phyloP scores from a whole-genome alignment of 805 yeast species.

The Vanderwaltozyma polyspora region DNA sequence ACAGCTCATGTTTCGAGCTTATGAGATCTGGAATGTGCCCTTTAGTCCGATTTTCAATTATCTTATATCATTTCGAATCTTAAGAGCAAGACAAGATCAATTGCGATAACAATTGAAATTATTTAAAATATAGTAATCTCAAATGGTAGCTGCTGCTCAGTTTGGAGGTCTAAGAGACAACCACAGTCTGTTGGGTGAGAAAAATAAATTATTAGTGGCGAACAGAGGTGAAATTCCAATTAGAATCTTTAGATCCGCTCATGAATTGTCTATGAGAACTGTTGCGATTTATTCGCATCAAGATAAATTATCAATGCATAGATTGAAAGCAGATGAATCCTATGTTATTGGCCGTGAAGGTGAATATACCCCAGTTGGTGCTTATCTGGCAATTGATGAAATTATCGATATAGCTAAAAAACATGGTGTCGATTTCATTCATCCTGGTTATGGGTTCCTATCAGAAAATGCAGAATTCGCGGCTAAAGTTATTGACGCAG shows the following conservation, averaged over 20 bases:
- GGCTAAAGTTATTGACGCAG: constrained; percentile 75
- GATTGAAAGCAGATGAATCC: constrained; percentile 89
- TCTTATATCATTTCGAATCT: too few relatives aligned
- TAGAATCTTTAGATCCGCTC: constrained; percentile 92
- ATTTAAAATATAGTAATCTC: too few relatives aligned
- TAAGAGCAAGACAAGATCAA: too few relatives aligned
- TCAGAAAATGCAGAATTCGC: constrained; percentile 93
- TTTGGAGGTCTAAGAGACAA: constrained; percentile 26
- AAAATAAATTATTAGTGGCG: constrained; percentile 60
- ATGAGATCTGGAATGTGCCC: too few relatives aligned
- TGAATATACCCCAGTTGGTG: constrained; percentile 89
- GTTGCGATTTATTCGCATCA: constrained; percentile 96
- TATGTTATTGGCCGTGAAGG: constrained; percentile 85
- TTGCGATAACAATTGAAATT: too few relatives aligned
- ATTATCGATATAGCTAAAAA: constrained; percentile 74
- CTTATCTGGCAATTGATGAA: constrained; percentile 91
- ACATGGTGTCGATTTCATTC: constrained; percentile 75
- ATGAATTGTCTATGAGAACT: constrained; percentile 92
- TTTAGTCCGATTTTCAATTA: too few relatives aligned
- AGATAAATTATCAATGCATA: constrained; percentile 88
- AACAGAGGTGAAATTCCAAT: constrained; percentile 81
- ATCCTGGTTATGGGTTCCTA: constrained; percentile 86
- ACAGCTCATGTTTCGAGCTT: too few relatives aligned
- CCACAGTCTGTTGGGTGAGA: constrained; percentile 28
- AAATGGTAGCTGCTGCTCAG: too few relatives aligned